Evolutionary conservation across 108 stramenopile genomes (phyloP).

Genomic region (Chaetoceros tenuissimus): DNA sequence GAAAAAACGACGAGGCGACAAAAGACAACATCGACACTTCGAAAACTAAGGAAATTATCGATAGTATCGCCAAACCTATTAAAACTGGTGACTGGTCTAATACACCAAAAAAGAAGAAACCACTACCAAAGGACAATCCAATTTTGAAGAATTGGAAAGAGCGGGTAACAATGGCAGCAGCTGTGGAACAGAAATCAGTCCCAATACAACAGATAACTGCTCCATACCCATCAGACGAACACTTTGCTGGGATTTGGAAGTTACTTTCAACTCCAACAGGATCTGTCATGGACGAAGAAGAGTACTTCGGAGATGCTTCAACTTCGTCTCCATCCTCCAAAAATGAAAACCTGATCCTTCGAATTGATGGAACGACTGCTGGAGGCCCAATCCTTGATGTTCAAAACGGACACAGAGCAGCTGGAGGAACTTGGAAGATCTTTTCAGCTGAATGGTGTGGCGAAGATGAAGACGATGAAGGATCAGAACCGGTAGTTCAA

Average conservation of each 20-base stretch:
- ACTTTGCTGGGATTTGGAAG: slow-evolving; percentile 67
- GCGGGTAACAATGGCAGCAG: slow-evolving; percentile 19
- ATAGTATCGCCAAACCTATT: background rate
- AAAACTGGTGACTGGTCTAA: background rate
- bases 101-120: background rate
- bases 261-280: slow-evolving; percentile 60
- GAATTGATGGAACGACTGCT: slow-evolving; percentile 67
- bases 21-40: background rate
- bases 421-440: slow-evolving; percentile 75
- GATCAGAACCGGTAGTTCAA: slow-evolving; percentile 15
- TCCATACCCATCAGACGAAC: slow-evolving; percentile 55
- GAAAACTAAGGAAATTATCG: background rate
- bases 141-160: slow-evolving; percentile 48
- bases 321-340: slow-evolving; percentile 28
- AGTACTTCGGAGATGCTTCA: slow-evolving; percentile 14
- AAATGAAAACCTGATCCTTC: slow-evolving; percentile 49
- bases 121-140: slow-evolving; percentile 44
- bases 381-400: slow-evolving; percentile 68
- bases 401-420: slow-evolving; percentile 58
- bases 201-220: slow-evolving; percentile 25
- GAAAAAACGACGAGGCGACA: background rate
- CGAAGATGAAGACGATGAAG: slow-evolving; percentile 9
- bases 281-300: slow-evolving; percentile 6
- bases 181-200: slow-evolving; percentile 12
- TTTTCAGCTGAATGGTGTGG: slow-evolving; percentile 27